Percentiles rank a stretch among this genome's conserved stretches.
These are phyloP conservation scores for Cenchrus americanus DNA, from an alignment of 176 grass and related monocot species.

Conservation along the genomic window DNA sequence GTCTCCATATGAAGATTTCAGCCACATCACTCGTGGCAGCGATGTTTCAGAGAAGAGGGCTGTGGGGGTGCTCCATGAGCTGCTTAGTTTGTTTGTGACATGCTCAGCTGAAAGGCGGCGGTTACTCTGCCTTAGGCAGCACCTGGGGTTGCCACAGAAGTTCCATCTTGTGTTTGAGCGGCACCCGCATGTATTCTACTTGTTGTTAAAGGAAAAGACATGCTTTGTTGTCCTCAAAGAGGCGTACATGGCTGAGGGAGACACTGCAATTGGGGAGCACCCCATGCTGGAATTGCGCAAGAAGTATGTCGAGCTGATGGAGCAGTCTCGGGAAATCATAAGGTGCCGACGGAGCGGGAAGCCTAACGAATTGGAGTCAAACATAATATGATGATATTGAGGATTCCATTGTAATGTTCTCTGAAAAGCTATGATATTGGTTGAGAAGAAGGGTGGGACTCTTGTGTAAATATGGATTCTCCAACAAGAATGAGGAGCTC, in stretches of 20 bases:
- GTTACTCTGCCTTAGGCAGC: slow-evolving; percentile 63
- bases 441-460: not conserved
- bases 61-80: slow-evolving; percentile 69
- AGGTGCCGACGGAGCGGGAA: slow-evolving; percentile 41
- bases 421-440: slow-evolving; percentile 15
- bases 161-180: slow-evolving; percentile 67
- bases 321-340: slow-evolving; percentile 58
- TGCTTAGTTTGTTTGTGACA: slow-evolving; percentile 68
- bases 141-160: slow-evolving; percentile 74
- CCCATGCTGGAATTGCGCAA: slow-evolving; percentile 65
- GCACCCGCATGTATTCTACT: slow-evolving; percentile 76
- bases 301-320: slow-evolving; percentile 72
- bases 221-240: slow-evolving; percentile 92
- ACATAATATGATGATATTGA: not conserved
- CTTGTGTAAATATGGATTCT: slow-evolving; percentile 11
- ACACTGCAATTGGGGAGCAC: slow-evolving; percentile 51
- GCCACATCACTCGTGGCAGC: slow-evolving; percentile 35
- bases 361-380: slow-evolving; percentile 8
- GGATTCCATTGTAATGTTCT: slow-evolving; percentile 16
- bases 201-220: slow-evolving; percentile 77
- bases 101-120: slow-evolving; percentile 70
- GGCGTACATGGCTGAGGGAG: slow-evolving; percentile 59
- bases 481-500: not conserved
- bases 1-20: slow-evolving; percentile 74
- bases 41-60: slow-evolving; percentile 68